phyloP scores from a whole-genome alignment of 345 rosid genomes.

The Nephelium lappaceum region DNA sequence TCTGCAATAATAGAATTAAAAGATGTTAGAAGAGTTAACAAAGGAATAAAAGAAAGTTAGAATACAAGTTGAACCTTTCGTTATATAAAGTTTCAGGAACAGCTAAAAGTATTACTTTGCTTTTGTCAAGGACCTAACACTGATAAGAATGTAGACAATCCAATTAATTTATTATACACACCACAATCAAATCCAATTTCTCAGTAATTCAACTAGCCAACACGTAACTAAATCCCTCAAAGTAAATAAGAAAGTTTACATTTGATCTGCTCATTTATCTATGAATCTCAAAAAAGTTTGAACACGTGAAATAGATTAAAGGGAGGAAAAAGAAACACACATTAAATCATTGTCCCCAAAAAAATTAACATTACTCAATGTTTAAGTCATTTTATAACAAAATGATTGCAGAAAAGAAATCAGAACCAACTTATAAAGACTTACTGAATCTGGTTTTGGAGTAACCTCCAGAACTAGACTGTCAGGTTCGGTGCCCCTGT shows the following conservation, averaged over 20 bases:
- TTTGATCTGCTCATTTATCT: no score
- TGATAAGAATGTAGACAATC: neutral
- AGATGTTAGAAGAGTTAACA: slow-evolving; percentile 18
- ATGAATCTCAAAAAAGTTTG: neutral
- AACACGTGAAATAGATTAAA: neutral
- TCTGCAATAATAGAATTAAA: slow-evolving; percentile 35
- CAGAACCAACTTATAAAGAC: slow-evolving; percentile 17
- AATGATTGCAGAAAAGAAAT: neutral
- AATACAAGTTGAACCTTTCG: neutral
- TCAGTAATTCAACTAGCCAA: neutral
- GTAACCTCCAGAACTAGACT: slow-evolving; percentile 25
- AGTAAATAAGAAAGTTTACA: neutral
- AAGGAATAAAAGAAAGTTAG: neutral
- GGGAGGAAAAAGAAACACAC: neutral
- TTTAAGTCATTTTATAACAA: neutral
- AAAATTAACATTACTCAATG: neutral
- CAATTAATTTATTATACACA: neutral
- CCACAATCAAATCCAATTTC: neutral
- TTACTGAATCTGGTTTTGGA: slow-evolving; percentile 35
- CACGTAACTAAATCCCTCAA: neutral
- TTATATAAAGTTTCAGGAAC: neutral
- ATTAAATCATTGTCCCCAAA: neutral
- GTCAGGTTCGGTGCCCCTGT: slow-evolving; percentile 20
- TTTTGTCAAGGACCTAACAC: neutral
- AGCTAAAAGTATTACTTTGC: no score